A percentile compares a stretch with the other conserved stretches of the same genome.
These are phyloP conservation scores for Spirogloea muscicola DNA, from an alignment of 139 green algal genomes.

Conservation along the genomic window DNA sequence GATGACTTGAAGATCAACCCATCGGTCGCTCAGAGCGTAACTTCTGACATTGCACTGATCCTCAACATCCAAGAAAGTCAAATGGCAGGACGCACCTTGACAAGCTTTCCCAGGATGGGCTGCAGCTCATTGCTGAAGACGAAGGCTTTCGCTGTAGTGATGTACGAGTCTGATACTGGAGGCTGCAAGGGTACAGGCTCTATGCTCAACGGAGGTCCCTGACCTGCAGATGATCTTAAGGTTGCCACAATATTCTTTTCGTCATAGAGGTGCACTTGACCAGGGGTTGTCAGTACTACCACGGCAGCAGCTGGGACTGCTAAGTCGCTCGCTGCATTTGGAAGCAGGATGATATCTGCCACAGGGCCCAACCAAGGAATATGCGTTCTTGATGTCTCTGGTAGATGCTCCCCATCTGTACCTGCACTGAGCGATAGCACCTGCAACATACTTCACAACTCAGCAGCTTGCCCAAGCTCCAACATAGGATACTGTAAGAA, in stretches of 20 bases:
- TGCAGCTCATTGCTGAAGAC: no score
- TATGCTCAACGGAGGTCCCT: no score
- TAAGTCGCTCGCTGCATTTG: neutral
- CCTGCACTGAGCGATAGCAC: neutral
- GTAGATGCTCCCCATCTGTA: neutral
- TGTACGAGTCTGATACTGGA: no score
- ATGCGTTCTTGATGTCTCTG: neutral
- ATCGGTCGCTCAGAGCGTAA: no score
- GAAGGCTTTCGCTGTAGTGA: no score
- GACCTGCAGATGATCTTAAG: no score
- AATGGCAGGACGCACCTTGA: no score
- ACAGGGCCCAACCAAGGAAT: slow-evolving; percentile 28
- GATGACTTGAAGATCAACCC: no score
- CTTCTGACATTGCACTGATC: no score
- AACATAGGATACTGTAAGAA: neutral
- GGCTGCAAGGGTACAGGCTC: no score
- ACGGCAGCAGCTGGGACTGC: neutral
- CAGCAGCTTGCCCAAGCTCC: neutral
- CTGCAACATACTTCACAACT: neutral
- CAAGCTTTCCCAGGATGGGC: no score
- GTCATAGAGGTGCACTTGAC: slow-evolving; percentile 28
- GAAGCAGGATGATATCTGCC: slow-evolving; percentile 3
- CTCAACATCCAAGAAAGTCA: no score
- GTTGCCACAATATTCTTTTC: neutral
- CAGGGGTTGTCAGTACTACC: slow-evolving; percentile 16